Evolutionary conservation across 2,329 filamentous ascomycete genomes (phyloP), one percentile per base, ranked within the genome.

Genomic region (Ascochyta fabae): DNA sequence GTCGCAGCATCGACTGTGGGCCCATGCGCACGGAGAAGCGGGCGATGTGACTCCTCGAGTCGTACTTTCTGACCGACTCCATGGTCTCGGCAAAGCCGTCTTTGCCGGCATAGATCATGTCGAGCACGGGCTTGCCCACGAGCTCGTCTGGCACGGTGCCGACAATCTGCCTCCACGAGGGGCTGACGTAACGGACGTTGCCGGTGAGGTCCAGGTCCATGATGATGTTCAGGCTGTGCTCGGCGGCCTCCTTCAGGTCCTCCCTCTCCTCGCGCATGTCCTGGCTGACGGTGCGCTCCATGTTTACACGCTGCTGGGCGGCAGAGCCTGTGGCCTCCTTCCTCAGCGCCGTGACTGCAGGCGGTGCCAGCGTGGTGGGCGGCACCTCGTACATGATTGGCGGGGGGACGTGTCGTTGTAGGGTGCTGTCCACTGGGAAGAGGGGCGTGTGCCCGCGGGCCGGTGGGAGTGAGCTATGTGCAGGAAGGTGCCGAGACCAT

Each of bases 201-300:
- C 92, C 92, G 71, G 97, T 90, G 52, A 98, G 84, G 70, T 92
- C 92, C 62, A 99, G 83, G 78, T 99, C 94, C 72, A 99, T 84
- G 74, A 99, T 96, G 61, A 96, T 91, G 77, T 98, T 99, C 73
- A 96, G 83, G 22, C 93, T 97, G 79, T 97, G 92, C 78, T 98
- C 94, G 46, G 94, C 95, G 36, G 94, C 95, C 79, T 96, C 91
- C 71, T 93, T 92, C 65, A 99, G 84, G 74, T 98, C 94, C 73
- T 96, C 90, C 60, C 93, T 86, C 79, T 98, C 92, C 71, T 96
- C 92, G 66, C 91, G 88, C 68, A 98, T 97, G 74, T 96, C 88
- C 77, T 92, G 87, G 77, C 90, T 97, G 64, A 95, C 80, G 12
- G 91, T 81, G 56, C 86, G 79, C 67, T 83, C 79, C 83, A 87